Conservation (phyloP, 257 asterid species). For the Agastache rugosa region DNA sequence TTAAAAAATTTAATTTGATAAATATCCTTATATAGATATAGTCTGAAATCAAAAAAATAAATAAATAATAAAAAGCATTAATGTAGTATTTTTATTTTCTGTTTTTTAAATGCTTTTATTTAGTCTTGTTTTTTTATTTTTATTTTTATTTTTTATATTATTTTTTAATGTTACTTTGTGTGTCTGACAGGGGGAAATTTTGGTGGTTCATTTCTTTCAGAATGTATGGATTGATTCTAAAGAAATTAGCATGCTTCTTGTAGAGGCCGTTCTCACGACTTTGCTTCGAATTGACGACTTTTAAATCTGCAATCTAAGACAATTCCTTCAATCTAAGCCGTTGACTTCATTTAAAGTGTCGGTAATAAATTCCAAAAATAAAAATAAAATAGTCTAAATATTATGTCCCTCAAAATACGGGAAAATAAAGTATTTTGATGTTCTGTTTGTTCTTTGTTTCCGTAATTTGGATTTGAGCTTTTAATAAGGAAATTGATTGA, state of each 20-base stretch:
- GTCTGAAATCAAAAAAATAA: too few species aligned
- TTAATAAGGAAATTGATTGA: neutral
- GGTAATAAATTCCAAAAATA: neutral
- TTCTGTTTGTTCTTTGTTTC: neutral
- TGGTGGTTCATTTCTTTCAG: neutral
- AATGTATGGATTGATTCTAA: neutral
- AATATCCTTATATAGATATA: too few species aligned
- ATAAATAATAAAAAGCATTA: too few species aligned
- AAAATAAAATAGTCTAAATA: neutral
- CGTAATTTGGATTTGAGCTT: neutral
- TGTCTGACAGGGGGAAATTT: too few species aligned
- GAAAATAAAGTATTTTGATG: neutral
- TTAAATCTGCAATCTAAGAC: constrained; percentile 21
- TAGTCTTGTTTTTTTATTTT: too few species aligned
- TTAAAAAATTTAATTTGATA: too few species aligned
- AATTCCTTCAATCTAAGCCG: constrained; percentile 3
- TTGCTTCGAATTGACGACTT: constrained; percentile 11
- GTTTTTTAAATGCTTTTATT: too few species aligned
- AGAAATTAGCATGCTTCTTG: neutral
- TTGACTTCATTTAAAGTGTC: neutral
- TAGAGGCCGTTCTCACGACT: neutral
- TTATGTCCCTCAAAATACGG: neutral
- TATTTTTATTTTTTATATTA: too few species aligned
- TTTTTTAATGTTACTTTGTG: too few species aligned
- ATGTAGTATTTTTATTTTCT: too few species aligned